These are phyloP conservation scores for Ogataea trehaloabstinens DNA, from an alignment of 805 yeast genomes.

Conservation along the genomic window DNA sequence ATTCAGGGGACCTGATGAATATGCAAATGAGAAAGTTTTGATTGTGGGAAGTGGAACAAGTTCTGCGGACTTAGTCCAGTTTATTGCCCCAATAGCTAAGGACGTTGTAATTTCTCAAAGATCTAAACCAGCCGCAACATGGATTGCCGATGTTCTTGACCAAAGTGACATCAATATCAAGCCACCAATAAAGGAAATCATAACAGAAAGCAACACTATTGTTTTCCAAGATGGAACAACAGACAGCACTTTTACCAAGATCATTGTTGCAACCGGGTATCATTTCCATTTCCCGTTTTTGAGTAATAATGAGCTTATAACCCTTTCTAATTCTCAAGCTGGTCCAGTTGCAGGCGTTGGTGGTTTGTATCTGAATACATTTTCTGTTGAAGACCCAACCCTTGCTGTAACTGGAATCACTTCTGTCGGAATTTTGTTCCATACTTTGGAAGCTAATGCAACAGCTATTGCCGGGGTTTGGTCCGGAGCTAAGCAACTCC, in stretches of 20 bases:
- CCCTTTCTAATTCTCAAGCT: constrained; percentile 34
- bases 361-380: constrained; percentile 28
- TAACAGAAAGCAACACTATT: too few species aligned
- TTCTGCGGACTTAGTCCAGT: constrained; percentile 13
- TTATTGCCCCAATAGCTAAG: too few species aligned
- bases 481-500: constrained; percentile 33
- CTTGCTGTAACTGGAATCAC: constrained; percentile 38
- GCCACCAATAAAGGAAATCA: too few species aligned
- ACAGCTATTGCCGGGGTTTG: constrained; percentile 53
- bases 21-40: neutral
- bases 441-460: constrained; percentile 45
- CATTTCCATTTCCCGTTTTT: constrained; percentile 60
- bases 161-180: too few species aligned
- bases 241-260: constrained; percentile 44
- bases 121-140: too few species aligned
- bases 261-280: constrained; percentile 76
- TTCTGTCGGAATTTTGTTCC: constrained; percentile 40
- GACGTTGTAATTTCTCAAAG: too few species aligned
- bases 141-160: too few species aligned
- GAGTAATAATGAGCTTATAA: constrained; percentile 21
- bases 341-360: constrained; percentile 9
- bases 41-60: neutral
- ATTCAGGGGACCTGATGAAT: neutral
- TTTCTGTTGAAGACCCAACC: constrained; percentile 38
- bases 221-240: constrained; percentile 48